Evolutionary conservation across 1,284 basidiomycete species (phyloP).

Genomic region (Moesziomyces globuligerus): DNA sequence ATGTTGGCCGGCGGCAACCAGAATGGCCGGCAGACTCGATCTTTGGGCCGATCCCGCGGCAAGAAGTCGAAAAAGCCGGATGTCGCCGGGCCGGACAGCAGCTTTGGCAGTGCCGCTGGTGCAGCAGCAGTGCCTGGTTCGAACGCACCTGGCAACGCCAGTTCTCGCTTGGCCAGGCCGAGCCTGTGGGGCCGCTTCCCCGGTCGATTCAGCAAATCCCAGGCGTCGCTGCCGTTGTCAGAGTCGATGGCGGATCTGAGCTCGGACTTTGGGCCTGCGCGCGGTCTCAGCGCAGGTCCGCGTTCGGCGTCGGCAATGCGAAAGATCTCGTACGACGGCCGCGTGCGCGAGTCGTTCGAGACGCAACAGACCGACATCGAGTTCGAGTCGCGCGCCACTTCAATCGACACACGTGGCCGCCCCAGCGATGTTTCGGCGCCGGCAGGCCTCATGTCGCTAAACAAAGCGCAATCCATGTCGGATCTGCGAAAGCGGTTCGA

Average conservation of each 20-base stretch:
- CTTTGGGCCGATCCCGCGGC: slow-evolving; percentile 29
- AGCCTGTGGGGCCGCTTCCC: slow-evolving; percentile 43
- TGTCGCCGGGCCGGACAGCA: slow-evolving; percentile 10
- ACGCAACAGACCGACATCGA: slow-evolving; percentile 44
- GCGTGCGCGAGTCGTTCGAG: slow-evolving; percentile 42
- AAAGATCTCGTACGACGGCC: slow-evolving; percentile 37
- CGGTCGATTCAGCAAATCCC: slow-evolving; percentile 39
- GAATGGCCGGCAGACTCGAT: slow-evolving; percentile 27
- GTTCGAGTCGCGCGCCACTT: slow-evolving; percentile 44
- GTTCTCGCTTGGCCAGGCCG: slow-evolving; percentile 17
- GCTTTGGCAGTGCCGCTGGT: slow-evolving; percentile 17
- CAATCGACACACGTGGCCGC: slow-evolving; percentile 27
- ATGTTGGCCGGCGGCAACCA: slow-evolving; percentile 46
- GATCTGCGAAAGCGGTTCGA: slow-evolving; percentile 35
- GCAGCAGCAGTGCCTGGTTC: slow-evolving; percentile 4
- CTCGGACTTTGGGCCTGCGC: slow-evolving; percentile 16
- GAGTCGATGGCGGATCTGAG: slow-evolving; percentile 28
- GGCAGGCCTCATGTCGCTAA: slow-evolving; percentile 3
- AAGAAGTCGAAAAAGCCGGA: slow-evolving; percentile 24
- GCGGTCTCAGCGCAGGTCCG: slow-evolving; percentile 17
- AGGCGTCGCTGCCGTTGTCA: slow-evolving; percentile 30
- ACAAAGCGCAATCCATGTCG: slow-evolving; percentile 39
- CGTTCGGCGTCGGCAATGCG: slow-evolving; percentile 44
- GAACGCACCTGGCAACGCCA: slow-evolving; percentile 8
- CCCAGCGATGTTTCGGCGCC: slow-evolving; percentile 28